Conservation (phyloP, 1,284 basidiomycete genomes). For the Microbotryum scabiosae region DNA sequence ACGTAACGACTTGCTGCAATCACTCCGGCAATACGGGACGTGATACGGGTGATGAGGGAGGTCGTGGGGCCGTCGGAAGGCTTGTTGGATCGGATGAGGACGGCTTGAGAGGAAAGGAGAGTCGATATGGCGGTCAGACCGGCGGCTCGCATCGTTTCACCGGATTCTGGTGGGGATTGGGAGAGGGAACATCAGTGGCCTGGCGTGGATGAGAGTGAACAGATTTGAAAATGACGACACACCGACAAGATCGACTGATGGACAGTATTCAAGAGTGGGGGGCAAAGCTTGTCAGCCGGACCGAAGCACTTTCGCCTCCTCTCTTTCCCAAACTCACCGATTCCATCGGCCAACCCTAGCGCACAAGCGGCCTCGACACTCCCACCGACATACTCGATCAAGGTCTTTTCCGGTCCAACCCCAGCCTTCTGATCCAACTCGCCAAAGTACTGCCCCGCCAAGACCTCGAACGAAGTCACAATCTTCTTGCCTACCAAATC, state of each 20-base stretch:
- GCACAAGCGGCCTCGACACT: constrained; percentile 98
- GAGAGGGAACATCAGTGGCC: not conserved
- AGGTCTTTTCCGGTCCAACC: constrained; percentile 51
- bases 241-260: constrained; percentile 80
- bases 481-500: constrained; percentile 82
- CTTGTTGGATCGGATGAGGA: constrained; percentile 72
- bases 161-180: constrained; percentile 60
- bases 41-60: constrained; percentile 67
- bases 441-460: constrained; percentile 71
- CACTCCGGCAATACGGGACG: constrained; percentile 83
- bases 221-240: constrained; percentile 37
- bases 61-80: constrained; percentile 50
- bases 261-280: not conserved
- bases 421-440: constrained; percentile 56
- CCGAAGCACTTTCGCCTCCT: not conserved
- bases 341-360: constrained; percentile 91
- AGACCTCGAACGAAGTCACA: constrained; percentile 87
- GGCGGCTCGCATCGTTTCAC: constrained; percentile 98
- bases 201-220: not conserved
- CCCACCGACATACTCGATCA: constrained; percentile 91
- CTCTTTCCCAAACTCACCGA: constrained; percentile 41
- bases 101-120: constrained; percentile 79
- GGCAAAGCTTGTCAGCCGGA: not conserved
- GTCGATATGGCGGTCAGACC: constrained; percentile 89
- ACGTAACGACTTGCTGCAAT: constrained; percentile 83